These are phyloP conservation scores for Globisporangium lucens DNA, from an alignment of 352 stramenopile genomes.

Conservation along the genomic window DNA sequence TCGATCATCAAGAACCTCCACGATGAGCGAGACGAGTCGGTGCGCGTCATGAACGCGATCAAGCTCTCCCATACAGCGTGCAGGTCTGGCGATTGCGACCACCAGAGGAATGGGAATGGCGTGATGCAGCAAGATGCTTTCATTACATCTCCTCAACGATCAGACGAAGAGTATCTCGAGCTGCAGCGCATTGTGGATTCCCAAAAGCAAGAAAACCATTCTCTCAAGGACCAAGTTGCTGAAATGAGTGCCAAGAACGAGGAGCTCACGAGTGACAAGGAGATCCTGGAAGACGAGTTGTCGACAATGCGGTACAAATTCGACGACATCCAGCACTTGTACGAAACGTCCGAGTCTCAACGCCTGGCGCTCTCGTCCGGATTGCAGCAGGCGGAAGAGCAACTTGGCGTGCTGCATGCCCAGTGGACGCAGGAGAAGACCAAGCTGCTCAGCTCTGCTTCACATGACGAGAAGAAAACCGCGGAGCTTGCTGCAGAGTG, in stretches of 20 bases:
- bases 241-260: neutral
- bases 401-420: constrained; percentile 46
- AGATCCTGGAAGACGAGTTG: constrained; percentile 18
- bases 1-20: constrained; percentile 54
- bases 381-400: constrained; percentile 47
- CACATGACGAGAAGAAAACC: constrained; percentile 36
- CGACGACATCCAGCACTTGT: constrained; percentile 41
- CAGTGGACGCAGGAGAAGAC: constrained; percentile 68
- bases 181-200: constrained; percentile 5
- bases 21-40: constrained; percentile 44
- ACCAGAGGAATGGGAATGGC: constrained; percentile 4
- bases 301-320: constrained; percentile 35
- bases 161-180: constrained; percentile 21
- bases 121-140: neutral
- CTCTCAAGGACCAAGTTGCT: constrained; percentile 11
- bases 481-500: constrained; percentile 27
- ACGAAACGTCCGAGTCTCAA: constrained; percentile 39
- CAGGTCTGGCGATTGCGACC: constrained; percentile 6
- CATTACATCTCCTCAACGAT: neutral
- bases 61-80: constrained; percentile 28
- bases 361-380: constrained; percentile 37
- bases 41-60: constrained; percentile 39
- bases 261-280: constrained; percentile 9
- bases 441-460: constrained; percentile 28
- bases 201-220: neutral